Base-by-base conservation (phyloP, 2,329 filamentous ascomycete genomes). In the Gnomoniopsis sp. region DNA sequence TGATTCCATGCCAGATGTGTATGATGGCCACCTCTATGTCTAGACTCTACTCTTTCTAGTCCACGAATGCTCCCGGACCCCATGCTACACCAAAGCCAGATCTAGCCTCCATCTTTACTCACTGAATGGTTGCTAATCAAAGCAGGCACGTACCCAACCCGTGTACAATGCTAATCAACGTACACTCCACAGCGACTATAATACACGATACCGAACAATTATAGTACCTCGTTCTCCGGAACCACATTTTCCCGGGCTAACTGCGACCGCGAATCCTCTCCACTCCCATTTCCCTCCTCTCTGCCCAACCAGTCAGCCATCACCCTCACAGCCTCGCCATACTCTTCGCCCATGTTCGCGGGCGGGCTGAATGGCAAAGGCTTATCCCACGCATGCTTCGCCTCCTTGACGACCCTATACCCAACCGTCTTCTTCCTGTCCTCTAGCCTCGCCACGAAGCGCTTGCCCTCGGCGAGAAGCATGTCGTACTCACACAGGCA, bases 311-410 rank as follows among this genome's bases (percentile, higher is more conserved):
- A 62, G 2, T 26, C 55, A 2, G 58, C 49, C 46, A 62, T 55
- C 3, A 41, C 58, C 44, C 55, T 33, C n/a, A 62, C 58, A 23
- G 61, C 61, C 54, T 60, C 58, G 11, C 43, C 61, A 17, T 62
- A 62, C 52, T 62, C 61, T 2, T 49, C 36, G 2, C 55, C 55
- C 8, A 61, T 38, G 15, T 41, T 58, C 23, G 53, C 54, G 1
- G 55, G 58, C 50, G 61, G 58, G 12, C 22, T 50, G 21, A 61
- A 58, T 26, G 59, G 51, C 43, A 53, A 84, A 19, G 80, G 81
- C 71, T 88, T 89, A 65, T 89, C 86, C 80, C 86, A 89, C 0
- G 79, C 86, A 67, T 88, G 86, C 30, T 80, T 78, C 22, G 86
- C 85, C 2, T 77, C 82, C 3, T 76, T 72, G 2, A 88, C 78